Base-by-base conservation (phyloP, 352 stramenopile genomes). In the Phytopythium mirpurense region DNA sequence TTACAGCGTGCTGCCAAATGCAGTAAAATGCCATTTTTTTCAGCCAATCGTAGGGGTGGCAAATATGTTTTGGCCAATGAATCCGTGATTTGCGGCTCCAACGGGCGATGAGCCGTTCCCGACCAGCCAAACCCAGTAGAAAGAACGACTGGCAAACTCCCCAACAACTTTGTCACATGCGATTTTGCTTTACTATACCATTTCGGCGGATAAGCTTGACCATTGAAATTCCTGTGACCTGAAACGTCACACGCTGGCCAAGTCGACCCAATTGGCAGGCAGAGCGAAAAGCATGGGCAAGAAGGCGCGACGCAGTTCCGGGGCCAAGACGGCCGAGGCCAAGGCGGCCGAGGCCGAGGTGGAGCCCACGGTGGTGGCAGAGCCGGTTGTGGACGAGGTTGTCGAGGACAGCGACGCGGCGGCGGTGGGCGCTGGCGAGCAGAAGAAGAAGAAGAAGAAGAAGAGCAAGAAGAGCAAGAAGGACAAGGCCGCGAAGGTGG, bases 251-350 rank as follows among this genome's bases (percentile, higher is more conserved):
- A 56, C 19, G 14, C 41, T n/a, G 23, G 23, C 21, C 29, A 47
- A 14, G n/a, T 37, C 43, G 38, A 41, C 24, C 19, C 6, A 37
- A 36, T 52, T 16, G 51, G 29, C 41, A 42, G 31, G n/a, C 51
- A 64, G 57, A 64, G 56, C 24, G 36, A 44, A 65, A 65, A 49
- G 37, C 56, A 78, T 75, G 68, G 62, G 59, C 34, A 77, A 74
- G 61, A 67, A 62, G 42, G 19, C 57, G 18, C 57, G 61, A 52
- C 55, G 61, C 24, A 65, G 47, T 60, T 35, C 27, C 26, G 55
- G 44, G 23, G 57, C 61, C 54, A 70, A 64, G 50, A 41, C 43
- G 5, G 36, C 46, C 21, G 31, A 27, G 27, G 41, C 58, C 32
- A 47, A 67, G 43, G 23, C 32, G 27, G 41, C 58, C 32, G 51